phyloP scores from a whole-genome alignment of 768 basidiomycete species.

The Amanita molliuscula region DNA sequence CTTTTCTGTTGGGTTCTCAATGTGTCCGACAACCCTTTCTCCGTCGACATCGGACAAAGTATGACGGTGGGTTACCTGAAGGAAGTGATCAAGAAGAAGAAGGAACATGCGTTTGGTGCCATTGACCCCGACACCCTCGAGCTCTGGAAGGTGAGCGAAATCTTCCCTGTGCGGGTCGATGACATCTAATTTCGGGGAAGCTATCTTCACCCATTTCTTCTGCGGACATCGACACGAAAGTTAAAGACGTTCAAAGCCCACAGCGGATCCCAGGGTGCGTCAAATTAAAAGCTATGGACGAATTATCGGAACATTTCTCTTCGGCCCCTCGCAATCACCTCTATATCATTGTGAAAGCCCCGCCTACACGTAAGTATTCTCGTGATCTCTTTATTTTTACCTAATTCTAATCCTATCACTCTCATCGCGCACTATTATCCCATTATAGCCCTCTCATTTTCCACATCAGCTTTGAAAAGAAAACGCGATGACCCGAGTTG shows the following conservation, averaged over 20 bases:
- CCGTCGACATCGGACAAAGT: conserved; percentile 9
- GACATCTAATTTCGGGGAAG: not conserved
- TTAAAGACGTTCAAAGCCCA: not conserved
- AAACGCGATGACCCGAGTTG: not conserved
- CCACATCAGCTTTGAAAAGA: not conserved
- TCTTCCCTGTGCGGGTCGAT: not conserved
- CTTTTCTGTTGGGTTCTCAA: conserved; percentile 13
- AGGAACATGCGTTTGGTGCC: conserved; percentile 8
- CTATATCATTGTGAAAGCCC: not conserved
- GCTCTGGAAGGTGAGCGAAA: conserved; percentile 12
- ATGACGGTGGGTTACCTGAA: conserved; percentile 10
- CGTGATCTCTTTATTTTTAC: not conserved
- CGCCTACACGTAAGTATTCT: not conserved
- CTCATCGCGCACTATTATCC: too few species aligned
- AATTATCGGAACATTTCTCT: not conserved
- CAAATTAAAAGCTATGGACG: not conserved
- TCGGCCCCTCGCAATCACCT: not conserved
- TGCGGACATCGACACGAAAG: not conserved
- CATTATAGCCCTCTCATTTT: too few species aligned
- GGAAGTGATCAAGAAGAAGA: conserved; percentile 9
- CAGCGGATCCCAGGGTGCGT: not conserved
- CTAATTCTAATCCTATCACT: too few species aligned
- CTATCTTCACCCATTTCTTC: not conserved
- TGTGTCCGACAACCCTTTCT: conserved; percentile 8
- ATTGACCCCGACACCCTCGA: conserved; percentile 8